Base-by-base conservation (phyloP, 352 stramenopile genomes). In the Ophiocytium majus region DNA sequence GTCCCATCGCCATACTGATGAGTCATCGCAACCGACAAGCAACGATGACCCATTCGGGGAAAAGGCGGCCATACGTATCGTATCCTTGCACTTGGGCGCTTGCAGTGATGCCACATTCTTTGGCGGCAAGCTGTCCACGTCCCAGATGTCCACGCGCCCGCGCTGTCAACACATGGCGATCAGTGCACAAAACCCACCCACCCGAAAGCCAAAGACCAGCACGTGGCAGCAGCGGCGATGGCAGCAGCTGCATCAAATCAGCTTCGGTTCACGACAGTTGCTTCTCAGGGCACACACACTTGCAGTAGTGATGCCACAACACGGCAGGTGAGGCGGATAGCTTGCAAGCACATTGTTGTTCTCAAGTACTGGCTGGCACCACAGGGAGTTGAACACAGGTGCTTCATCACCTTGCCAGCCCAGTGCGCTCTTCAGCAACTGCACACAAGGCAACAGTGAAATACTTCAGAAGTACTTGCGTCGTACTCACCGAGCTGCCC, bases 401-500 rank as follows among this genome's bases (percentile, higher is more conserved):
- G n/a, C n/a, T n/a, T n/a, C n/a, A n/a, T n/a, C n/a, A n/a, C n/a
- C n/a, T n/a, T n/a, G n/a, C n/a, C n/a, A n/a, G n/a, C n/a, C n/a
- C n/a, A n/a, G n/a, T n/a, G n/a, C n/a, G n/a, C n/a, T n/a, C n/a
- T 57, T 5, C 5, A 57, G 14, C 14, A 57, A 57, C 43, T 5
- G 5, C 43, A 57, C 5, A 57, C 43, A 57, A n/a, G n/a, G n/a
- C n/a, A 57, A 57, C 43, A 57, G 43, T 57, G 43, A 14, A 14
- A 5, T 14, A 14, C 5, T 14, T 14, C 43, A 57, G 43, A 57
- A 14, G 5, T 5, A 57, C 5, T 14, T 57, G 5, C 43, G 5
- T 57, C 43, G 14, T 86, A 82, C 83, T 79, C 37, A 64, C 23
- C 19, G 9, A 64, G 50, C 23, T 86, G 0, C 83, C 83, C 1